These are phyloP conservation scores for Quercus robur DNA, from an alignment of 306 rosid species.

Conservation along the genomic window DNA sequence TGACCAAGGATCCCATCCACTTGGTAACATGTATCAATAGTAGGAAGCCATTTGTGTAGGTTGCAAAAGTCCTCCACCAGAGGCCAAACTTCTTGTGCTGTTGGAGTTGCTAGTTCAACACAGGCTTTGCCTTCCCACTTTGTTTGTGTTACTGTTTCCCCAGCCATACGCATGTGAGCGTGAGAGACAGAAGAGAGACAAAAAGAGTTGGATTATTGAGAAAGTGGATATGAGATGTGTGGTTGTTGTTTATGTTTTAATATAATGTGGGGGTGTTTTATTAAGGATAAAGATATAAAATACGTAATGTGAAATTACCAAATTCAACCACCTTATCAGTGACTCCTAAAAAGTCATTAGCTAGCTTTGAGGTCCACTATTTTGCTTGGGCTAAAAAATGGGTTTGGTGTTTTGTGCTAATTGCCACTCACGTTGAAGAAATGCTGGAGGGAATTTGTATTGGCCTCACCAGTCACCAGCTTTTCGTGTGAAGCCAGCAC, in stretches of 20 bases:
- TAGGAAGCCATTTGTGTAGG: conserved; percentile 34
- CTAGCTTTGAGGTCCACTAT: not conserved
- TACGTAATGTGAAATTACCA: no score
- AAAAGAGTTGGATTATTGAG: no score
- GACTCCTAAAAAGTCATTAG: not conserved
- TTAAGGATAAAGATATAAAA: no score
- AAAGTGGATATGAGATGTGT: not conserved
- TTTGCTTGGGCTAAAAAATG: not conserved
- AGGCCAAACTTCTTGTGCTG: conserved; percentile 32
- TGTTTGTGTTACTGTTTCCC: not conserved
- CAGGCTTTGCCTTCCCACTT: conserved; percentile 36
- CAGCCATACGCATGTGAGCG: not conserved
- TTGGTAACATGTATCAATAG: conserved; percentile 32
- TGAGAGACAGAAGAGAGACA: not conserved
- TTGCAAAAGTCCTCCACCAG: conserved; percentile 55
- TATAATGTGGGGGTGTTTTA: not conserved
- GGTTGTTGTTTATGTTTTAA: not conserved
- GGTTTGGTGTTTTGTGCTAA: not conserved
- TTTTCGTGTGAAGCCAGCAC: conserved; percentile 85
- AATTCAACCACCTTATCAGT: not conserved
- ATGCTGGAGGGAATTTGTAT: no score
- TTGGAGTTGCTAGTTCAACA: not conserved
- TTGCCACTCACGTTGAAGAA: no score
- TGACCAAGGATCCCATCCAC: conserved; percentile 38
- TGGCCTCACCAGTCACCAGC: no score